A percentile compares a stretch with the other conserved stretches of the same genome.
These are phyloP conservation scores for Lichtheimia ornata DNA, from an alignment of 371 early-diverging fungal genomes.

Conservation along the genomic window DNA sequence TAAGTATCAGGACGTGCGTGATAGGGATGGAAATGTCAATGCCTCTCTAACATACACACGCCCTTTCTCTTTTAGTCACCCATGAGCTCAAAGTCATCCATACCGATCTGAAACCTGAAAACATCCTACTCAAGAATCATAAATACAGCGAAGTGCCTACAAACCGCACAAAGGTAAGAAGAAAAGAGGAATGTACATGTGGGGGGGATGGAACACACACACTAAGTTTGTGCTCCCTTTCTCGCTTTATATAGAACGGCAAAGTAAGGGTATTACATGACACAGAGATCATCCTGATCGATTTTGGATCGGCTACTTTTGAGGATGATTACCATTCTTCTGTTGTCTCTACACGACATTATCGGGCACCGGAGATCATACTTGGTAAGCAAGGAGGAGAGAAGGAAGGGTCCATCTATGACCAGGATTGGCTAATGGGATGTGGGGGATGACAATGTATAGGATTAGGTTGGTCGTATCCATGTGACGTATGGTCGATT, in stretches of 20 bases:
- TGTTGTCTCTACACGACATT: slow-evolving; percentile 94
- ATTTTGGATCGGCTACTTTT: slow-evolving; percentile 94
- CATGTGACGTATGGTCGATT: slow-evolving; percentile 97
- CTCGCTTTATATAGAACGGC: slow-evolving; percentile 6
- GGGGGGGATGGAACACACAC: background rate
- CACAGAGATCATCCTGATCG: slow-evolving; percentile 87
- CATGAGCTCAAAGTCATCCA: slow-evolving; percentile 80
- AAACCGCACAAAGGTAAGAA: slow-evolving; percentile 14
- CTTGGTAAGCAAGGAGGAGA: slow-evolving; percentile 51
- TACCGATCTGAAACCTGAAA: slow-evolving; percentile 95
- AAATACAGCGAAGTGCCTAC: slow-evolving; percentile 5
- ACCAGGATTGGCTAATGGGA: too few species aligned
- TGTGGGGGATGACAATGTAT: background rate
- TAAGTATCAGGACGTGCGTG: slow-evolving; percentile 29
- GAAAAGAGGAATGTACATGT: background rate
- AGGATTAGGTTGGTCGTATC: slow-evolving; percentile 90
- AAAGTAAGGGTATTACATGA: slow-evolving; percentile 47
- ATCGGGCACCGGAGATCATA: slow-evolving; percentile 97
- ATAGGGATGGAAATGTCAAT: too few species aligned
- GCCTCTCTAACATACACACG: background rate
- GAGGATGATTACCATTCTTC: slow-evolving; percentile 90
- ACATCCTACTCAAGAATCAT: slow-evolving; percentile 73
- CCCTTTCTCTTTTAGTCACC: slow-evolving; percentile 53
- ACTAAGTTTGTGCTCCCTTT: background rate
- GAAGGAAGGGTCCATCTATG: background rate